phyloP scores from a whole-genome alignment of 225 moss, liverwort and hornwort species.

The Straminergon stramineum region DNA sequence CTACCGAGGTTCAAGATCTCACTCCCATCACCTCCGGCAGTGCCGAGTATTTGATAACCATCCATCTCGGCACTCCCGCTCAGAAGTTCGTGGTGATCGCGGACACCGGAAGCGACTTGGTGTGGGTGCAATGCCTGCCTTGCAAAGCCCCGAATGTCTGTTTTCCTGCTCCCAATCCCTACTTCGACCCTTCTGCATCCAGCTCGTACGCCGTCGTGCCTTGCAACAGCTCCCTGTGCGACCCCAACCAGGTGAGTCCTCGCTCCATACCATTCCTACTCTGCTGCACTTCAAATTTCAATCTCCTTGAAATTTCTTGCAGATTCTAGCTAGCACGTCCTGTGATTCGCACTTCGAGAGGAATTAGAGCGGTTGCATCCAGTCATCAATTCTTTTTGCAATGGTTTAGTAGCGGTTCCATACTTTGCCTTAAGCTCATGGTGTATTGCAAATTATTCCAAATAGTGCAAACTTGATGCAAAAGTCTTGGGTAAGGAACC shows the following conservation, averaged over 20 bases:
- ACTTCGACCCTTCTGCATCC: not conserved
- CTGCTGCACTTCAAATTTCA: not conserved
- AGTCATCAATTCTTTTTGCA: not conserved
- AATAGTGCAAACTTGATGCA: not conserved
- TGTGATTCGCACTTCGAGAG: not conserved
- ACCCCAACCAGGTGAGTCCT: not conserved
- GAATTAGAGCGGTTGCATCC: not conserved
- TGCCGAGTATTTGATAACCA: not conserved
- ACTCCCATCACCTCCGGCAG: not conserved
- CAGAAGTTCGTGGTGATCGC: not conserved
- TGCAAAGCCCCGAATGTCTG: constrained; percentile 10
- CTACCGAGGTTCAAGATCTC: not conserved
- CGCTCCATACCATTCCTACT: not conserved
- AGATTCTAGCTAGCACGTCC: not conserved
- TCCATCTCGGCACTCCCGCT: constrained; percentile 9
- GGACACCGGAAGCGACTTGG: constrained; percentile 4
- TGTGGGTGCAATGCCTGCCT: constrained; percentile 43
- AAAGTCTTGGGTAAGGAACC: not conserved
- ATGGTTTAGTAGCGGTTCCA: not conserved
- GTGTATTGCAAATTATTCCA: not conserved
- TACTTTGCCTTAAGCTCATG: not conserved
- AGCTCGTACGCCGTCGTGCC: constrained; percentile 8
- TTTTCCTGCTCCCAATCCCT: not conserved
- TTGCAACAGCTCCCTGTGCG: constrained; percentile 18
- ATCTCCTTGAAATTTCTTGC: not conserved